phyloP scores from a whole-genome alignment of 169 alveolate genomes.

The Babesia caballi region DNA sequence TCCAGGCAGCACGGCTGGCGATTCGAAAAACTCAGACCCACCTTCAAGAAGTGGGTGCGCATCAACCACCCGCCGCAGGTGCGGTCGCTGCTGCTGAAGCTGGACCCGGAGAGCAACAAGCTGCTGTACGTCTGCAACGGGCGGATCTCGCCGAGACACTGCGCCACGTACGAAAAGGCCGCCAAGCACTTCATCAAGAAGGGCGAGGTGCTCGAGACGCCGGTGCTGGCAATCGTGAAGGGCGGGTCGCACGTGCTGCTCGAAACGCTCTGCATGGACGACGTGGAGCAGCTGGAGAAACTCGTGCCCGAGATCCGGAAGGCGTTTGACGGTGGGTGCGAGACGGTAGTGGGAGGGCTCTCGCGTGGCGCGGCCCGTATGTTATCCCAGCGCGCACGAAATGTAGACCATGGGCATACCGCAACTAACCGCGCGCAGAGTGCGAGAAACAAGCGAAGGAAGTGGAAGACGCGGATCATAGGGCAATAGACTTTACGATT shows the following conservation, averaged over 20 bases:
- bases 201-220: slow-evolving; percentile 58
- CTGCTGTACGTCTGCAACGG: slow-evolving; percentile 62
- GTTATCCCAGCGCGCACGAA: no score
- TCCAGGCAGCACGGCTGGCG: slow-evolving; percentile 68
- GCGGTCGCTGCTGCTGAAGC: slow-evolving; percentile 53
- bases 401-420: neutral
- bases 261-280: slow-evolving; percentile 64
- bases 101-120: slow-evolving; percentile 52
- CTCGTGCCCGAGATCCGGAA: slow-evolving; percentile 47
- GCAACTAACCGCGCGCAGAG: neutral
- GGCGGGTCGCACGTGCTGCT: slow-evolving; percentile 64
- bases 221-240: slow-evolving; percentile 54
- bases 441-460: slow-evolving; percentile 3
- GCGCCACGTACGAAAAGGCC: slow-evolving; percentile 1
- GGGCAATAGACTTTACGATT: neutral
- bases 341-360: neutral
- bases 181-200: slow-evolving; percentile 30
- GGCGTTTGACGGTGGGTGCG: slow-evolving; percentile 54
- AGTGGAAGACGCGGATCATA: slow-evolving; percentile 1
- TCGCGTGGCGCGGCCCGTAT: neutral
- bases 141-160: neutral
- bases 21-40: slow-evolving; percentile 57
- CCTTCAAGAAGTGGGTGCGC: slow-evolving; percentile 41
- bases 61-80: slow-evolving; percentile 64
- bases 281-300: slow-evolving; percentile 50